phyloP scores from a whole-genome alignment of 768 basidiomycete genomes.

The Sarcodon sp. region DNA sequence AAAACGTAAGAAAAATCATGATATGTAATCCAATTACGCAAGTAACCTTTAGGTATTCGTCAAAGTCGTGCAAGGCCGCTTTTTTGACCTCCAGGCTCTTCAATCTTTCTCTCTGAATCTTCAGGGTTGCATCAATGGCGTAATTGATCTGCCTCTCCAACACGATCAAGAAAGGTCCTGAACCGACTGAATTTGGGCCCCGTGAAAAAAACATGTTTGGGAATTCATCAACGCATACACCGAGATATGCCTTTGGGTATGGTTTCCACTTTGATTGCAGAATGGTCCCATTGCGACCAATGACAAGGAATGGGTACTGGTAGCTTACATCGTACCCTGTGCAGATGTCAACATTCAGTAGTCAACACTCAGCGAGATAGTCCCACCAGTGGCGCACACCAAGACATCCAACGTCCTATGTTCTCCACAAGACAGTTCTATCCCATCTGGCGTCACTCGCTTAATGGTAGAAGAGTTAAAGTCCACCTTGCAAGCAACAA shows the following conservation, averaged over 20 bases:
- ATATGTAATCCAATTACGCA: not conserved
- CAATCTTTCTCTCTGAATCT: slow-evolving; percentile 49
- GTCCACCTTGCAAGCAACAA: slow-evolving; percentile 15
- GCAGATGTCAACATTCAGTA: slow-evolving; percentile 1
- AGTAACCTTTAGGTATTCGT: slow-evolving; percentile 42
- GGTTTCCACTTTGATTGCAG: slow-evolving; percentile 42
- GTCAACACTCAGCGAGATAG: not conserved
- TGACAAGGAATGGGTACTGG: slow-evolving; percentile 34
- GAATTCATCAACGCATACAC: slow-evolving; percentile 46
- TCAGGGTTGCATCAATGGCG: slow-evolving; percentile 37
- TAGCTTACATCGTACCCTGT: slow-evolving; percentile 41
- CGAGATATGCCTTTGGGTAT: slow-evolving; percentile 44
- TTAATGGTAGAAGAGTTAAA: slow-evolving; percentile 39
- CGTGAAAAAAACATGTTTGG: slow-evolving; percentile 51
- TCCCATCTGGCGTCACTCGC: slow-evolving; percentile 37
- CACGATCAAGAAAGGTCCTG: slow-evolving; percentile 40
- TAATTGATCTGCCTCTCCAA: slow-evolving; percentile 48
- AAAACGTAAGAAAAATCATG: not conserved
- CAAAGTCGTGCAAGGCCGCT: slow-evolving; percentile 50
- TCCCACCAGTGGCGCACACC: slow-evolving; percentile 45
- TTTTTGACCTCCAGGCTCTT: slow-evolving; percentile 48
- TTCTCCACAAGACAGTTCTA: slow-evolving; percentile 42
- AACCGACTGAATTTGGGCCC: slow-evolving; percentile 48
- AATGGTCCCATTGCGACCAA: slow-evolving; percentile 38
- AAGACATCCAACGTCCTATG: slow-evolving; percentile 44